phyloP scores from a whole-genome alignment of 2,329 filamentous ascomycete genomes.

The Camptophora hylomeconis region DNA sequence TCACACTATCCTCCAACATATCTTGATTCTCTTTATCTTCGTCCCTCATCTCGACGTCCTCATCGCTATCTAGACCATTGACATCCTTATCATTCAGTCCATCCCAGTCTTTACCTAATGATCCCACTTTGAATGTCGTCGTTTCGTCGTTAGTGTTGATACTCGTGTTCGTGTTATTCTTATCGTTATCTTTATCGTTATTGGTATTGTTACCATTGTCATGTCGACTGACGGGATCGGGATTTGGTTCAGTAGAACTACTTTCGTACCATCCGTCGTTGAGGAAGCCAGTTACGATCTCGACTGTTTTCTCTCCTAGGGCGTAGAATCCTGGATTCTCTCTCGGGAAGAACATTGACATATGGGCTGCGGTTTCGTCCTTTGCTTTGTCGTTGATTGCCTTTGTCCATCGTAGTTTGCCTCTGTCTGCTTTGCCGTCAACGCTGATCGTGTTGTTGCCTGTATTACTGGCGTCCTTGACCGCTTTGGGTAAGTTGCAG shows the following conservation, averaged over 20 bases:
- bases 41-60: constrained; percentile 15
- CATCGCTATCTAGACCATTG: constrained; percentile 6
- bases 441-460: constrained; percentile 19
- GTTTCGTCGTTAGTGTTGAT: constrained; percentile 1
- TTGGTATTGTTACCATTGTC: constrained; percentile 13
- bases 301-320: constrained; percentile 26
- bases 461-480: constrained; percentile 10
- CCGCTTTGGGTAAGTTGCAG: constrained; percentile 55
- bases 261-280: constrained; percentile 16
- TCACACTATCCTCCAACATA: constrained; percentile 16
- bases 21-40: constrained; percentile 8
- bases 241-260: constrained; percentile 13
- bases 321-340: constrained; percentile 32
- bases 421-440: constrained; percentile 14
- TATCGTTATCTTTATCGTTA: constrained; percentile 11
- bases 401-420: constrained; percentile 46
- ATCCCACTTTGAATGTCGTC: constrained; percentile 1
- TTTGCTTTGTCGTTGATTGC: constrained; percentile 65
- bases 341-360: constrained; percentile 32
- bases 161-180: constrained; percentile 1
- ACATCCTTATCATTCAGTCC: constrained; percentile 5
- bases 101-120: constrained; percentile 12
- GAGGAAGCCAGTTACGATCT: constrained; percentile 26
- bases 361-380: constrained; percentile 74
- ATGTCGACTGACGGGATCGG: constrained; percentile 6